These are phyloP conservation scores for Salix suchowensis DNA, from an alignment of 345 rosid genomes.

Conservation along the genomic window DNA sequence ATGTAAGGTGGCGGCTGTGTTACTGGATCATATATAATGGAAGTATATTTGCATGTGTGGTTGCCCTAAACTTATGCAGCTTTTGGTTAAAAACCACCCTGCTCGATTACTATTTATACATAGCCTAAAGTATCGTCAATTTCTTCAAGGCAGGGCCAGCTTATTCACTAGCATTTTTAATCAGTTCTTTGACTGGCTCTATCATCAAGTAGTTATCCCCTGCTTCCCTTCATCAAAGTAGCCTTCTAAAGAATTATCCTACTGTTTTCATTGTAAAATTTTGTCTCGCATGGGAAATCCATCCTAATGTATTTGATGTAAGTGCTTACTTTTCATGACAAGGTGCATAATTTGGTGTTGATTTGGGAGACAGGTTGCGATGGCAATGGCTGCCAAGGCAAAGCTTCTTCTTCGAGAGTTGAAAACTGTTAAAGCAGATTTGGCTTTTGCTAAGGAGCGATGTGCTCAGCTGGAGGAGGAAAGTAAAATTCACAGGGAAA, in stretches of 20 bases:
- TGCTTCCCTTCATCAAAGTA: neutral
- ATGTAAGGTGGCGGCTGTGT: conserved; percentile 84
- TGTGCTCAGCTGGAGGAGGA: conserved; percentile 37
- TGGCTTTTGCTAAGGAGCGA: conserved; percentile 35
- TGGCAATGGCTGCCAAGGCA: conserved; percentile 41
- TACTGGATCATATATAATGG: conserved; percentile 35
- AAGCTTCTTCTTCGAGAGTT: conserved; percentile 34
- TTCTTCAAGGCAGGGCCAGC: neutral
- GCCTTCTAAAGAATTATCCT: neutral
- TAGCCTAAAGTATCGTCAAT: neutral
- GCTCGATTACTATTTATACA: neutral
- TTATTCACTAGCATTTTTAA: neutral
- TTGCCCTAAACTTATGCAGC: conserved; percentile 11
- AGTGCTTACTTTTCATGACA: conserved; percentile 2
- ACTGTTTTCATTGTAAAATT: neutral
- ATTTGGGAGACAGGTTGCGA: conserved; percentile 39
- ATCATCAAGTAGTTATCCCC: neutral
- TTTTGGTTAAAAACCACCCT: conserved; percentile 3
- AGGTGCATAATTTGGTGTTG: conserved; percentile 17
- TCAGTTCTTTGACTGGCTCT: neutral
- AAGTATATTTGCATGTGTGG: conserved; percentile 20
- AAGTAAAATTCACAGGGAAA: conserved; percentile 30
- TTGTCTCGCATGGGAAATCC: neutral
- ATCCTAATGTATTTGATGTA: neutral
- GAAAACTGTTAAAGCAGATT: conserved; percentile 36